Conservation (phyloP, 2,329 filamentous ascomycete genomes). For the Aureobasidium pullulans region DNA sequence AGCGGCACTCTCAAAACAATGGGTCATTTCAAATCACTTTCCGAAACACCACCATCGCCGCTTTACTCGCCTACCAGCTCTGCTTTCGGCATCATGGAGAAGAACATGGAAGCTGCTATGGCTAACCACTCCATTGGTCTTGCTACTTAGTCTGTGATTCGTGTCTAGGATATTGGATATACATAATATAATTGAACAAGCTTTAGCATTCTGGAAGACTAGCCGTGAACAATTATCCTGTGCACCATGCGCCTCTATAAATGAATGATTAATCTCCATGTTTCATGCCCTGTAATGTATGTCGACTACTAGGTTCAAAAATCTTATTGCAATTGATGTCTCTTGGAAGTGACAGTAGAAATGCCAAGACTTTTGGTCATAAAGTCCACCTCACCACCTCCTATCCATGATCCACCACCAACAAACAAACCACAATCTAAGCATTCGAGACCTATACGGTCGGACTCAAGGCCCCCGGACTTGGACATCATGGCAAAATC, state of each 20-base stretch:
- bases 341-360: not conserved
- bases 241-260: too few species aligned
- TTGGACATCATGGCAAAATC: not conserved
- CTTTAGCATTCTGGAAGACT: too few species aligned
- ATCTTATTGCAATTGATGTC: not conserved
- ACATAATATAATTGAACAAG: too few species aligned
- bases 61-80: slow-evolving; percentile 21
- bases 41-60: slow-evolving; percentile 16
- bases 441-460: too few species aligned
- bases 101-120: slow-evolving; percentile 25
- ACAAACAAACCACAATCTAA: not conserved
- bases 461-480: too few species aligned
- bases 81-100: slow-evolving; percentile 17
- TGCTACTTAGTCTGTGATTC: slow-evolving; percentile 15
- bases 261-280: too few species aligned
- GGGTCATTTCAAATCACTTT: slow-evolving; percentile 1
- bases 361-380: slow-evolving; percentile 5
- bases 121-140: slow-evolving; percentile 21
- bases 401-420: not conserved
- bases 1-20: slow-evolving; percentile 11
- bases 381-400: slow-evolving; percentile 1
- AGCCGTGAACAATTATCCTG: too few species aligned
- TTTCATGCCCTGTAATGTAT: too few species aligned
- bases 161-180: too few species aligned
- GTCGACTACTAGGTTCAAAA: too few species aligned